Conservation (phyloP, 129 eudicot genomes). For the Artemisia argyi region DNA sequence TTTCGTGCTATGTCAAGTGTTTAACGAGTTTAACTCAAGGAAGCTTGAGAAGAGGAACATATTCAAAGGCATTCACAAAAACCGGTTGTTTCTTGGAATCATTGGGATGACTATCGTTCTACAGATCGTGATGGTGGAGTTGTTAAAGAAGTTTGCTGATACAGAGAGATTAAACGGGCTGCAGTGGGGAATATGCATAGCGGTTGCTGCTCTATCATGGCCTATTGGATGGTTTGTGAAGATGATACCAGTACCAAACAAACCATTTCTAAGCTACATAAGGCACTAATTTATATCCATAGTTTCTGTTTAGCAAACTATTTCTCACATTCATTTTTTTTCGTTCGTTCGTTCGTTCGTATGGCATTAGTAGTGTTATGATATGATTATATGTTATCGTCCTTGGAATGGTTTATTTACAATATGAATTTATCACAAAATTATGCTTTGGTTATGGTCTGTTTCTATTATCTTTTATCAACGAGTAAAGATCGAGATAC, state of each 20-base stretch:
- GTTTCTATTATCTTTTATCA: too few relatives aligned
- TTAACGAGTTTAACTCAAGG: constrained; percentile 80
- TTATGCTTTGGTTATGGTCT: too few relatives aligned
- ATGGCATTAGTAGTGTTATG: too few relatives aligned
- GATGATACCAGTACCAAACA: constrained; percentile 73
- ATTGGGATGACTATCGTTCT: constrained; percentile 67
- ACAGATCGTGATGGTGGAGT: constrained; percentile 87
- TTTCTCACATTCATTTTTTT: too few relatives aligned
- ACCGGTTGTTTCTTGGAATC: constrained; percentile 71
- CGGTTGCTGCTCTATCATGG: constrained; percentile 68
- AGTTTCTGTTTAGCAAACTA: too few relatives aligned
- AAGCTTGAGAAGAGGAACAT: constrained; percentile 75
- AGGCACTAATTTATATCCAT: too few relatives aligned
- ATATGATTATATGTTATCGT: too few relatives aligned
- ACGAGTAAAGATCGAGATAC: too few relatives aligned
- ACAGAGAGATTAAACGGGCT: constrained; percentile 65
- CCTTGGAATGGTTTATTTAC: too few relatives aligned
- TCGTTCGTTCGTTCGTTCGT: too few relatives aligned
- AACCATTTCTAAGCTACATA: constrained; percentile 54
- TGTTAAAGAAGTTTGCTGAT: constrained; percentile 69
- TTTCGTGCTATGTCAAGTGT: constrained; percentile 84
- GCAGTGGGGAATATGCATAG: constrained; percentile 74
- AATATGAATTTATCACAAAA: too few relatives aligned
- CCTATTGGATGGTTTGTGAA: constrained; percentile 75
- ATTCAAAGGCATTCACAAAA: constrained; percentile 56